Evolutionary conservation across 208 protist species (phyloP).

Genomic region (Acanthamoeba healyi): DNA sequence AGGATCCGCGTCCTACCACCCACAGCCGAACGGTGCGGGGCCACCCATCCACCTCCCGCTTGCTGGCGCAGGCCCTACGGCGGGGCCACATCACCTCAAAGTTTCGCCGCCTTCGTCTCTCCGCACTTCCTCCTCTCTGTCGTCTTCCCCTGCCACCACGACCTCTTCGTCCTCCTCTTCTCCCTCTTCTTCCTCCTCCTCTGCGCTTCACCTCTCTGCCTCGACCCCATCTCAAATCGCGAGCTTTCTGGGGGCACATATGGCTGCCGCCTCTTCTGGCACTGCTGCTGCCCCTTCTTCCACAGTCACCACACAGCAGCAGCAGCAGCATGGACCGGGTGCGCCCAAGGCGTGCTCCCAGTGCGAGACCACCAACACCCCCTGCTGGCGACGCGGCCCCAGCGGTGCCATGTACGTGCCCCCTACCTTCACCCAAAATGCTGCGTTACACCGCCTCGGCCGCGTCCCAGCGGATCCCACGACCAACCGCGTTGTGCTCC

Average conservation of each 20-base stretch:
- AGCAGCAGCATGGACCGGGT: not conserved
- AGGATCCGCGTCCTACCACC: too few relatives aligned
- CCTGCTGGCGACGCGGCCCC: slow-evolving; percentile 30
- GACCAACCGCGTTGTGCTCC: not conserved
- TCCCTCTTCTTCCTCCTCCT: not conserved
- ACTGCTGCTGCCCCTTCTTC: not conserved
- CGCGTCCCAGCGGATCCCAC: not conserved
- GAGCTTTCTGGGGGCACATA: not conserved
- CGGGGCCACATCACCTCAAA: too few relatives aligned
- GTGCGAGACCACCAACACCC: slow-evolving; percentile 24
- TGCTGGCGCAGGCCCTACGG: too few relatives aligned
- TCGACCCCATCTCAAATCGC: not conserved
- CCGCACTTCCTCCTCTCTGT: too few relatives aligned
- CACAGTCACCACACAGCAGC: not conserved
- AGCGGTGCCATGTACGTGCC: slow-evolving; percentile 20
- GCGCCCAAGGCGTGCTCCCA: not conserved
- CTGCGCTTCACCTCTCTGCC: not conserved
- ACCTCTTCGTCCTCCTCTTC: too few relatives aligned
- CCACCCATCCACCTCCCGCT: too few relatives aligned
- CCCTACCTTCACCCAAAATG: not conserved
- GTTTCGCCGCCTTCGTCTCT: too few relatives aligned
- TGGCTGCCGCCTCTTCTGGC: too few relatives aligned
- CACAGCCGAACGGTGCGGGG: too few relatives aligned
- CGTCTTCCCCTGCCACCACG: too few relatives aligned
- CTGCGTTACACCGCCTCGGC: not conserved